Evolutionary conservation across 768 basidiomycete species (phyloP).

Genomic region (Mycena galopus): DNA sequence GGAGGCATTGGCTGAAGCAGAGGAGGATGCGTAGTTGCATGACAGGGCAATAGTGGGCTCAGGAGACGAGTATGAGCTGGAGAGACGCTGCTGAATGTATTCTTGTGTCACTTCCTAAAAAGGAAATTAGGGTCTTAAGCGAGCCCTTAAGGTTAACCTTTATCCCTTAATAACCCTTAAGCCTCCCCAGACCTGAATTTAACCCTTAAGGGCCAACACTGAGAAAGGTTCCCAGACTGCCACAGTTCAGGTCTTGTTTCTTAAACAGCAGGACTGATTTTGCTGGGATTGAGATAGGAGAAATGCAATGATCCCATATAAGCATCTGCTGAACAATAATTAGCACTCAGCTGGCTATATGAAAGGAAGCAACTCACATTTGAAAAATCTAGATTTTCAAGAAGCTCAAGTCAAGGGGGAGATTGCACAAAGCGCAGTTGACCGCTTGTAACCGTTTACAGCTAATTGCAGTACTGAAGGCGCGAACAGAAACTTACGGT

Average conservation of each 20-base stretch:
- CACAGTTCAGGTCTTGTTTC: neutral
- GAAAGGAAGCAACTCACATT: neutral
- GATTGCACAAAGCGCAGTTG: neutral
- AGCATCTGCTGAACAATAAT: neutral
- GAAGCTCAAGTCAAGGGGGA: neutral
- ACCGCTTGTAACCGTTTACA: neutral
- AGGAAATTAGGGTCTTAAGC: no score
- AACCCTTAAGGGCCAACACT: neutral
- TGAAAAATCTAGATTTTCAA: neutral
- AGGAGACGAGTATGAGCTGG: no score
- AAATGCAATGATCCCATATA: neutral
- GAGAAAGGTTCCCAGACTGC: no score
- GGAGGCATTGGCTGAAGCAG: no score
- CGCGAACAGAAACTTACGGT: no score
- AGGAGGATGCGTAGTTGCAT: no score
- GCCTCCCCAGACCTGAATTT: neutral
- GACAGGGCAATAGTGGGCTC: no score
- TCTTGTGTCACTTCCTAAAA: no score
- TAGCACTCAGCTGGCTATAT: neutral
- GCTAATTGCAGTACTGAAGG: no score
- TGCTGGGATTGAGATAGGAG: neutral
- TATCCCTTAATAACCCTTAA: neutral
- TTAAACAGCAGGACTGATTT: neutral
- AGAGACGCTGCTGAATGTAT: no score
- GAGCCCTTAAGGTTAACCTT: no score